phyloP scores from a whole-genome alignment of 2,329 filamentous ascomycete genomes.

The Fusarium falciforme region DNA sequence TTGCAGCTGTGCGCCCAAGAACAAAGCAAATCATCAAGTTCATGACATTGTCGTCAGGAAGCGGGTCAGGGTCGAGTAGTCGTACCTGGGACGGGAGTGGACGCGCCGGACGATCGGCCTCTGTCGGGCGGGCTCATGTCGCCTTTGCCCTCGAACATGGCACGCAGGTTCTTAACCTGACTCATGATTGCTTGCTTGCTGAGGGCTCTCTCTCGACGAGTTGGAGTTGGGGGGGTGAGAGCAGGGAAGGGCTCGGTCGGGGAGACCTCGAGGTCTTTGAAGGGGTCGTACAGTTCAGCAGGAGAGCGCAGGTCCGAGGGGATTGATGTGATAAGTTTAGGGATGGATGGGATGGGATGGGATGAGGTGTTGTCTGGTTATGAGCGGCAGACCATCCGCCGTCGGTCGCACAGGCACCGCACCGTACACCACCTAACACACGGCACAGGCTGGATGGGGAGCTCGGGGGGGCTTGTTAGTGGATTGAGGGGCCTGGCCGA shows the following conservation, averaged over 20 bases:
- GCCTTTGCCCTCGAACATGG: conserved; percentile 83
- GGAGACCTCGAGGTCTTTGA: conserved; percentile 36
- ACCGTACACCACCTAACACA: conserved; percentile 5
- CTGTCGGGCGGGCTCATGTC: conserved; percentile 74
- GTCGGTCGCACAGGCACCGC: conserved; percentile 26
- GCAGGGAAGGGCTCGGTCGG: conserved; percentile 38
- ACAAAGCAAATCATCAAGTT: conserved; percentile 9
- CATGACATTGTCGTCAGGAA: conserved; percentile 7
- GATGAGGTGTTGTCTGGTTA: conserved; percentile 38
- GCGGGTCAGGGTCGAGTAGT: conserved; percentile 13
- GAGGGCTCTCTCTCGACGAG: conserved; percentile 33
- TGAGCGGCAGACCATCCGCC: conserved; percentile 23
- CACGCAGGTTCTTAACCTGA: conserved; percentile 79
- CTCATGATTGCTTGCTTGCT: conserved; percentile 62
- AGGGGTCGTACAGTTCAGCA: conserved; percentile 18
- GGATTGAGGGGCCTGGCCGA: conserved; percentile 29
- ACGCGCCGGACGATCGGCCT: conserved; percentile 73
- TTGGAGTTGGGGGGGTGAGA: conserved; percentile 31
- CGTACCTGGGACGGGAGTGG: conserved; percentile 49
- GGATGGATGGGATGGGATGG: conserved; percentile 26
- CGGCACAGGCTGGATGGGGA: conserved; percentile 10
- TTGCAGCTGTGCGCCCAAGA: conserved; percentile 21
- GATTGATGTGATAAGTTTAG: conserved; percentile 15
- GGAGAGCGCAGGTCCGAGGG: background rate
- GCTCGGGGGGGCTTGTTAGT: conserved; percentile 28